These are phyloP conservation scores for Malus asiatica DNA, from an alignment of 306 rosid species.

Conservation along the genomic window DNA sequence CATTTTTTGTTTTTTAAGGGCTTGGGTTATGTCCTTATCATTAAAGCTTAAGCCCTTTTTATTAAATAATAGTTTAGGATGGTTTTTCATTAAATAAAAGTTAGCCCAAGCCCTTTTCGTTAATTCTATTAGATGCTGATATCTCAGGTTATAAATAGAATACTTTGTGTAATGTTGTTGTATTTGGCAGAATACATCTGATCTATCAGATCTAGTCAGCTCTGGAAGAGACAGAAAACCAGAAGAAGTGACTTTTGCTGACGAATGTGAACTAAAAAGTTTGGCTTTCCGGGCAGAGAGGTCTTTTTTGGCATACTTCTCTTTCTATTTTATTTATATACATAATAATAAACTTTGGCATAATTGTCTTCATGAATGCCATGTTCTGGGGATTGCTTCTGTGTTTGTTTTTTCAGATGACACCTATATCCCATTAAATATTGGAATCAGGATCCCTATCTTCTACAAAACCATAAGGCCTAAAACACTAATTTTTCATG, in stretches of 20 bases:
- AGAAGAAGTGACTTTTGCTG: conserved; percentile 69
- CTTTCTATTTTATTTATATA: too few relatives aligned
- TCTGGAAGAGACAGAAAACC: conserved; percentile 79
- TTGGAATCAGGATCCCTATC: neutral
- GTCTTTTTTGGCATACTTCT: conserved; percentile 20
- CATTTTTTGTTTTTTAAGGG: too few relatives aligned
- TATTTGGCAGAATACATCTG: conserved; percentile 76
- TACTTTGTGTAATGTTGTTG: conserved; percentile 10
- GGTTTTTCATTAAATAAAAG: too few relatives aligned
- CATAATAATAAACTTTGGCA: neutral
- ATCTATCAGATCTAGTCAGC: conserved; percentile 89
- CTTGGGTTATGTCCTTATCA: too few relatives aligned
- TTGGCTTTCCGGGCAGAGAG: conserved; percentile 86
- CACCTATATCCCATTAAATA: neutral
- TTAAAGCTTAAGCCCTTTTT: too few relatives aligned
- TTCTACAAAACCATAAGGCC: neutral
- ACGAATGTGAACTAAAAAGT: conserved; percentile 61
- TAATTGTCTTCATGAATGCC: neutral
- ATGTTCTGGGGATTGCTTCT: conserved; percentile 2
- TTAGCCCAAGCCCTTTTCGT: neutral
- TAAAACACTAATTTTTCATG: neutral
- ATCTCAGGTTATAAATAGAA: conserved; percentile 15
- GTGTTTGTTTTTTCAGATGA: neutral
- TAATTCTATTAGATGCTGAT: neutral
- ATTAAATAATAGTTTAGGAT: too few relatives aligned